phyloP scores from a whole-genome alignment of 306 rosid genomes.

The Ammopiptanthus mongolicus region DNA sequence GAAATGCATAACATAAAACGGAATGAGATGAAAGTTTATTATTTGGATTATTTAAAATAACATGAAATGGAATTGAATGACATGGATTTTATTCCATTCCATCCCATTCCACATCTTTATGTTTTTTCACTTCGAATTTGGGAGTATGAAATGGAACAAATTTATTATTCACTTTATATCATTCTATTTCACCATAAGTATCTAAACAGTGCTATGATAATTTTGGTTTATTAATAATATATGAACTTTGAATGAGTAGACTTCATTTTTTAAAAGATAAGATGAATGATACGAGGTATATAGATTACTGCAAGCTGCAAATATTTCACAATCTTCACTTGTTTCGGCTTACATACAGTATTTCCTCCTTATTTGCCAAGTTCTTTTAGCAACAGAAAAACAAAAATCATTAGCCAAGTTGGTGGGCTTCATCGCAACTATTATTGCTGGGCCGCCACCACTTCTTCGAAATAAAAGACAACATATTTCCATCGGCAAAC shows the following conservation, averaged over 20 bases:
- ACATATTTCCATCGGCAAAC: background rate
- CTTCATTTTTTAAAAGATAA: background rate
- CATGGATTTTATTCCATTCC: too few species aligned
- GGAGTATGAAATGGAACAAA: too few species aligned
- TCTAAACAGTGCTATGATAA: too few species aligned
- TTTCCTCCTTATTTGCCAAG: background rate
- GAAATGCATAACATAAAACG: too few species aligned
- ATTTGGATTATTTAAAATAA: too few species aligned
- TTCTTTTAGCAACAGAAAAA: background rate
- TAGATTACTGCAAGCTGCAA: background rate
- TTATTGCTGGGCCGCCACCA: slow-evolving; percentile 23
- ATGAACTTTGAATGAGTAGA: background rate
- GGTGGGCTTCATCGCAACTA: slow-evolving; percentile 26
- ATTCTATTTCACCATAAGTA: too few species aligned
- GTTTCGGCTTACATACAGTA: background rate
- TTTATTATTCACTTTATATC: too few species aligned
- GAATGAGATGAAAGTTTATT: too few species aligned
- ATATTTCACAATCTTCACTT: background rate
- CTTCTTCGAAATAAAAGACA: background rate
- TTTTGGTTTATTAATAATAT: too few species aligned
- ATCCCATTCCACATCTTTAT: too few species aligned
- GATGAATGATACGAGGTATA: background rate
- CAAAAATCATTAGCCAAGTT: background rate
- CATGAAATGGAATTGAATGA: too few species aligned
- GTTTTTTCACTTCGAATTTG: too few species aligned